Evolutionary conservation across 305 asterid species (phyloP).

Genomic region (Fraxinus paxiana): DNA sequence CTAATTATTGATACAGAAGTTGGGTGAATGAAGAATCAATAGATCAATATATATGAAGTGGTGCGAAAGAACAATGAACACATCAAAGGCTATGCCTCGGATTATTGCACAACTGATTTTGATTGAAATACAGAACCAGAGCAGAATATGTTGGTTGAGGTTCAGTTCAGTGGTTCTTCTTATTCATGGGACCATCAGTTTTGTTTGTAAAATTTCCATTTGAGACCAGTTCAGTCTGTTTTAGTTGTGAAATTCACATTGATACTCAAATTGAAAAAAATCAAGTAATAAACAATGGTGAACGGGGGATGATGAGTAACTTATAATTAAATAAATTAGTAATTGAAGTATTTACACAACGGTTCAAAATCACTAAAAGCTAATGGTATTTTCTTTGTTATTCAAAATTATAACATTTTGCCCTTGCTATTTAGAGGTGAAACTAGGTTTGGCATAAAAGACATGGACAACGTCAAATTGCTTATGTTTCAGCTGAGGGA

Average conservation of each 20-base stretch:
- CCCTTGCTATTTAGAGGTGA: not conserved
- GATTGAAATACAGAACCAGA: not conserved
- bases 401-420: not conserved
- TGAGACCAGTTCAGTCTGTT: not conserved
- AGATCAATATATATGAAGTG: not conserved
- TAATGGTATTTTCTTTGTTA: not conserved
- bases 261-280: not conserved
- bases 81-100: not conserved
- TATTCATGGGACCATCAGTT: not conserved
- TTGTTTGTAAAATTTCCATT: not conserved
- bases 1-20: not conserved
- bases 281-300: not conserved
- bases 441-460: slow-evolving; percentile 12
- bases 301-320: not conserved
- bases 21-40: not conserved
- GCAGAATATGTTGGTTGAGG: not conserved
- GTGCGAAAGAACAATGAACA: not conserved
- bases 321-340: not conserved
- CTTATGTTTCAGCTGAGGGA: slow-evolving; percentile 38
- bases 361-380: not conserved
- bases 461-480: slow-evolving; percentile 41
- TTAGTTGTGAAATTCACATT: not conserved
- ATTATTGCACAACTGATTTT: not conserved
- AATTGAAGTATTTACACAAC: not conserved
- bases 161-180: not conserved